These are phyloP conservation scores for Micractinium conductrix DNA, from an alignment of 139 green algal species.

Conservation along the genomic window DNA sequence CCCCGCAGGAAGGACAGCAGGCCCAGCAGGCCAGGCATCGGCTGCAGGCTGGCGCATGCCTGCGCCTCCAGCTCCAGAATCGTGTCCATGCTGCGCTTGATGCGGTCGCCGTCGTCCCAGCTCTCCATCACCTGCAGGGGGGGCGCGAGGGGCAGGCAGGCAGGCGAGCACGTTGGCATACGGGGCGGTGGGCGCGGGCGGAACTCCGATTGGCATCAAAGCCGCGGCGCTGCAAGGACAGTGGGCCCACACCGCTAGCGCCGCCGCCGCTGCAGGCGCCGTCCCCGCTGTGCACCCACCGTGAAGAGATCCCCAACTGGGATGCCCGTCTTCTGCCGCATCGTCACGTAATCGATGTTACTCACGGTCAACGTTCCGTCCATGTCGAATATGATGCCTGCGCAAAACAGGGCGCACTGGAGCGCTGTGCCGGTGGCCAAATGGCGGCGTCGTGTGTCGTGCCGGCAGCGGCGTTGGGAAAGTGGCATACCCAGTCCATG, in stretches of 20 bases:
- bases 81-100: slow-evolving; percentile 36
- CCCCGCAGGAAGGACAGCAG: slow-evolving; percentile 45
- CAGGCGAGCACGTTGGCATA: no score
- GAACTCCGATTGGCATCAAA: no score
- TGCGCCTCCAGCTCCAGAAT: slow-evolving; percentile 81
- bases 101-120: slow-evolving; percentile 55
- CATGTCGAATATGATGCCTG: slow-evolving; percentile 49
- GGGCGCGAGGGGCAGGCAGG: no score
- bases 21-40: slow-evolving; percentile 53
- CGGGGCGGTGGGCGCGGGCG: no score
- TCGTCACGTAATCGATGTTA: slow-evolving; percentile 76
- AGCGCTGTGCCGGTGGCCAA: no score
- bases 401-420: slow-evolving; percentile 9
- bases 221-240: no score
- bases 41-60: slow-evolving; percentile 45
- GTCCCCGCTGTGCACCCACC: background rate
- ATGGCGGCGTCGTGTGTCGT: no score
- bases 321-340: slow-evolving; percentile 66
- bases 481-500: no score
- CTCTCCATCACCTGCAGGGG: slow-evolving; percentile 64
- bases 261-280: background rate
- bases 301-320: slow-evolving; percentile 78
- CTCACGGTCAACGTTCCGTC: slow-evolving; percentile 58
- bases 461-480: no score
- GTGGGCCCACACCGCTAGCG: no score